Percentiles rank a stretch among this genome's conserved stretches.
Evolutionary conservation across 2,329 filamentous ascomycete species (phyloP).

Genomic region (Colletotrichum orbiculare): DNA sequence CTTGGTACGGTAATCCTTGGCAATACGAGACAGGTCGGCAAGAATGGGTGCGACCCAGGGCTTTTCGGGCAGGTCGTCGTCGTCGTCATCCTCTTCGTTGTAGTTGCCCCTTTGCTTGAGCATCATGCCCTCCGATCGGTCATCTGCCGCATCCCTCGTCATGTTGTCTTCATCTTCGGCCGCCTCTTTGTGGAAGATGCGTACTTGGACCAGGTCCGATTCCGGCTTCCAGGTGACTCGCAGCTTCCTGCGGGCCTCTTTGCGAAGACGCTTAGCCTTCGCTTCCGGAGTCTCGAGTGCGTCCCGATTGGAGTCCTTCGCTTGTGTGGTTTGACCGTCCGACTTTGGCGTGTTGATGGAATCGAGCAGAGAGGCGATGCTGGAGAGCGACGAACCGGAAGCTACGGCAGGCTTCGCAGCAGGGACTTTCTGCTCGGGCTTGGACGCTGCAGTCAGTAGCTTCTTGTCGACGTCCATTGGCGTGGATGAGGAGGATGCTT

Average conservation of each 20-base stretch:
- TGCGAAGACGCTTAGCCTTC: conserved; percentile 74
- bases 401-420: conserved; percentile 45
- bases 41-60: conserved; percentile 62
- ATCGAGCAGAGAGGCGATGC: conserved; percentile 66
- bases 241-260: conserved; percentile 76
- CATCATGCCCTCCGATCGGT: conserved; percentile 78
- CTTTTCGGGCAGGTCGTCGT: conserved; percentile 63
- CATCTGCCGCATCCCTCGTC: conserved; percentile 77
- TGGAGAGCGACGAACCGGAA: conserved; percentile 54
- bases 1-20: conserved; percentile 57
- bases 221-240: conserved; percentile 79
- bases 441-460: conserved; percentile 34
- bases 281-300: conserved; percentile 75
- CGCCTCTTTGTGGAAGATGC: conserved; percentile 77
- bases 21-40: conserved; percentile 60
- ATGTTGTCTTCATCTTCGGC: conserved; percentile 77
- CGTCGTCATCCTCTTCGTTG: conserved; percentile 66
- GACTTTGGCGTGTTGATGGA: conserved; percentile 58
- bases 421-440: conserved; percentile 41
- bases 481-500: conserved; percentile 27
- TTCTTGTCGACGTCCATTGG: conserved; percentile 37
- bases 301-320: conserved; percentile 50
- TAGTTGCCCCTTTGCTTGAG: conserved; percentile 64
- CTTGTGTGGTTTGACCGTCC: conserved; percentile 64
- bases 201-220: conserved; percentile 72